A percentile compares a stretch with the other conserved stretches of the same genome.
Evolutionary conservation across 1,139 yeast species (phyloP).

Genomic region (Kodamaea plutei): DNA sequence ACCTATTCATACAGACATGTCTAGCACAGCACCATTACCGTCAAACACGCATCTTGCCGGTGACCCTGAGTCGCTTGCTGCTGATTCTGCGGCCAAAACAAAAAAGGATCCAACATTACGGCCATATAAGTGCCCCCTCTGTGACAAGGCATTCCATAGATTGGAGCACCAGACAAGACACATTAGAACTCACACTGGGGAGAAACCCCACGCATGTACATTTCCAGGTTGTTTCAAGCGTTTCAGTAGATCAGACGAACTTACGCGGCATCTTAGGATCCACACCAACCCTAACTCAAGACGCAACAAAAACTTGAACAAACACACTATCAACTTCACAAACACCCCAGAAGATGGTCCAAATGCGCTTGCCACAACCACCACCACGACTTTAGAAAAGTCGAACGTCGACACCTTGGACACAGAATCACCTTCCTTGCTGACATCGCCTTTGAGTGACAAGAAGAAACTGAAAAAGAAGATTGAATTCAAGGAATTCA

Average conservation of each 20-base stretch:
- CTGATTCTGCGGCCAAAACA: constrained; percentile 1
- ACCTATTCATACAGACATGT: too few relatives aligned
- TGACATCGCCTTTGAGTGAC: constrained; percentile 2
- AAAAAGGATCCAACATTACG: constrained; percentile 23
- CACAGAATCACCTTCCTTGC: constrained; percentile 3
- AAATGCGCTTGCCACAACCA: constrained; percentile 1
- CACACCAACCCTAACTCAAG: constrained; percentile 63
- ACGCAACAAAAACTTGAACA: constrained; percentile 42
- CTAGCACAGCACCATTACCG: too few relatives aligned
- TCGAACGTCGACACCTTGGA: neutral
- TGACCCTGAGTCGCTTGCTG: too few relatives aligned
- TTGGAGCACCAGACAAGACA: constrained; percentile 70
- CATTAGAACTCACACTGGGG: constrained; percentile 67
- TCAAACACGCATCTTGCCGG: too few relatives aligned
- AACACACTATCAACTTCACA: constrained; percentile 11
- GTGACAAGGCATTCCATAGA: constrained; percentile 61
- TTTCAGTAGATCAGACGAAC: constrained; percentile 64
- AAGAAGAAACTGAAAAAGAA: constrained; percentile 3
- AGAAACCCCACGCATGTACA: constrained; percentile 71
- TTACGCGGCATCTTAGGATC: constrained; percentile 62
- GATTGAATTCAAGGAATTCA: constrained; percentile 3
- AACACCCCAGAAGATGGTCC: constrained; percentile 6
- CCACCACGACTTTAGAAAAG: neutral
- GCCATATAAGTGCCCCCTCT: constrained; percentile 58
- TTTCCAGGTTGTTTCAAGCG: constrained; percentile 64